Base-by-base conservation (phyloP, 2,329 filamentous ascomycete genomes). In the Sphaerostilbella broomeana region DNA sequence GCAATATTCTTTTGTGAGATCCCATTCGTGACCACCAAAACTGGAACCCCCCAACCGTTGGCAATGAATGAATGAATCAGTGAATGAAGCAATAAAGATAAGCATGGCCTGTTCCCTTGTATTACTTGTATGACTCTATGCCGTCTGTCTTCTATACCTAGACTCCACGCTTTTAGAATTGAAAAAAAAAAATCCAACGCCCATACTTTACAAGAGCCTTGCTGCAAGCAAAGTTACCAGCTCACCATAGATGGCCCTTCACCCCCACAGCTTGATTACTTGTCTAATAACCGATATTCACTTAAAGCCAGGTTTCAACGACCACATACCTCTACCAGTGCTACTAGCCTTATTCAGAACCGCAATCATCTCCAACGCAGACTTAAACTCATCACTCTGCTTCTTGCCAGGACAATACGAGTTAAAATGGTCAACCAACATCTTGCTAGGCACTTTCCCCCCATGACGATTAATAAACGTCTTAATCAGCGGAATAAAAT, bases 361-460 rank as follows among this genome's bases (percentile, higher is more conserved):
- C 1, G 90, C 90, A 52, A 95, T 83, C 45, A 71, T 71, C 51
- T 84, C 80, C 39, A 97, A 64, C 51, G 87, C 87, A 51, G 76
- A 72, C 62, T 88, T 90, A 58, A 97, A 97, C 58, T 88, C 83
- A 13, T 78, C 75, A 36, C 81, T 82, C 45, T 85, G 75, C 29
- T 78, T 84, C 16, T 73, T 75, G 2, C 57, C 58, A 1, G 61
- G 60, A 56, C 87, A 94, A 53, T 80, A 84, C 11, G 77, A 77
- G 60, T 89, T 86, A 61, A 95, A 97, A 54, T 95, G 87, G 53
- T 94, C 85, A 17, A 95, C 84, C 30, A 95, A 63, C 70, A 87
- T 81, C 64, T 94, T 87, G 28, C 84, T 89, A 5, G 86, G 80
- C 5, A 85, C 86, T 22, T 77, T 74, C 4, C 88, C 88, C 8